Percentiles rank a stretch among this genome's conserved stretches.
Evolutionary conservation across 768 basidiomycete species (phyloP).

Genomic region (Leccinum variicolor): DNA sequence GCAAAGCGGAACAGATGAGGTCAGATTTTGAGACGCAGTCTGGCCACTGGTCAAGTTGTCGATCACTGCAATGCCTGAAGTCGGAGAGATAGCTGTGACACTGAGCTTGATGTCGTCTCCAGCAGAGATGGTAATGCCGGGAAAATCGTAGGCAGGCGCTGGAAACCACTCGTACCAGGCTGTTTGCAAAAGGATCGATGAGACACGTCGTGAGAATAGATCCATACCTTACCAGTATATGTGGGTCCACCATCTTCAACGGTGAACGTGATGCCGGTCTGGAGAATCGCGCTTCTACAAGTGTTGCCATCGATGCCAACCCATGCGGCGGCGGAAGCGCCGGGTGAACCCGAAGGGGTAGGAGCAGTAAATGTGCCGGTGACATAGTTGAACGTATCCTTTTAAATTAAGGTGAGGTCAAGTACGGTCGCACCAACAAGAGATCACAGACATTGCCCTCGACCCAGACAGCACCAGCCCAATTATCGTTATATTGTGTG

Average conservation of each 20-base stretch:
- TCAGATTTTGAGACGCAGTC: background rate
- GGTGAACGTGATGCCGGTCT: slow-evolving; percentile 2
- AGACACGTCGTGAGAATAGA: background rate
- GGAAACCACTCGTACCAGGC: slow-evolving; percentile 18
- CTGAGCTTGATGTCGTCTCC: slow-evolving; percentile 8
- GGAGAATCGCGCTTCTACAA: slow-evolving; percentile 2
- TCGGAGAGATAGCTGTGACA: background rate
- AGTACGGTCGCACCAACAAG: background rate
- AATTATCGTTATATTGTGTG: slow-evolving; percentile 1
- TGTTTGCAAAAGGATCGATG: background rate
- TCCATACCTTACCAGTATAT: background rate
- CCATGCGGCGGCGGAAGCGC: slow-evolving; percentile 3
- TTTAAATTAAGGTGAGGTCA: background rate
- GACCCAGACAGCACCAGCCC: slow-evolving; percentile 11
- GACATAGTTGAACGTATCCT: slow-evolving; percentile 9
- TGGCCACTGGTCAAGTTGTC: slow-evolving; percentile 2
- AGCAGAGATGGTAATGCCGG: background rate
- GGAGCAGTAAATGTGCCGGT: slow-evolving; percentile 10
- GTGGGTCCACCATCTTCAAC: background rate
- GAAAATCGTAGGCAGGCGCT: background rate
- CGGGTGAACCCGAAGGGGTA: background rate
- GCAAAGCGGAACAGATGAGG: background rate
- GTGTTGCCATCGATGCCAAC: slow-evolving; percentile 11
- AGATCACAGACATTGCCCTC: background rate
- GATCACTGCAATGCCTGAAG: background rate